Base-by-base conservation (phyloP, 2,329 filamentous ascomycete genomes). In the Akanthomyces lecanii region DNA sequence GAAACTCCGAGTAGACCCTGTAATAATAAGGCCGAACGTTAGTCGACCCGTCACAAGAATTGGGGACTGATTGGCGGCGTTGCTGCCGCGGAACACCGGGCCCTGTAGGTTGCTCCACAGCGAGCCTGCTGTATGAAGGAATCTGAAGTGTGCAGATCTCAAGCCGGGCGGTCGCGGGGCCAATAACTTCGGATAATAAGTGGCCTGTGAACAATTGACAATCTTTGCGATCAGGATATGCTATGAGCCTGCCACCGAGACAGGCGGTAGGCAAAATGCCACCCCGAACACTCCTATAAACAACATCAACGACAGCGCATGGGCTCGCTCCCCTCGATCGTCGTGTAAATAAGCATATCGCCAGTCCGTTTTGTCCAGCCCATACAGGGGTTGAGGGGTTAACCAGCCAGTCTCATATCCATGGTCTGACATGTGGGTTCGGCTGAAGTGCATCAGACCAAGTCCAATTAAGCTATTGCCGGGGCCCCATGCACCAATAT, bases 401-500 rank as follows among this genome's bases (percentile, higher is more conserved):
- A 7, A 42, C 11, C 18, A 6, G 11, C 47, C 12, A 50, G 11
- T 25, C 12, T 25, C 5, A 51, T 30, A 10, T 30, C 12, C 16
- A 18, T 30, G 25, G 48, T 23, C 48, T 51, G 48, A 33, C 16
- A 14, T 30, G 48, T 51, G 25, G 14, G 25, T 30, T 16, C 25
- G 48, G 28, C 48, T 33, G 48, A 33, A 18, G 25, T 45, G 44
- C 16, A n/a, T 18, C 48, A 30, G 28, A 33, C 25, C 25, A 51
- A 51, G 25, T 51, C 48, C 25, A 30, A 51, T 51, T 51, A 51
- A 51, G 48, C 48, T 51, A 51, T 51, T 51, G 14, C 48, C 48
- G 48, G 28, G 28, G 12, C 28, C 28, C 48, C 28, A 33, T 33
- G 23, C 48, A 8, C 30, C 12, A 38, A 25, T 40, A 38, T 11